phyloP scores from a whole-genome alignment of 306 rosid species.

The Coriaria nepalensis region DNA sequence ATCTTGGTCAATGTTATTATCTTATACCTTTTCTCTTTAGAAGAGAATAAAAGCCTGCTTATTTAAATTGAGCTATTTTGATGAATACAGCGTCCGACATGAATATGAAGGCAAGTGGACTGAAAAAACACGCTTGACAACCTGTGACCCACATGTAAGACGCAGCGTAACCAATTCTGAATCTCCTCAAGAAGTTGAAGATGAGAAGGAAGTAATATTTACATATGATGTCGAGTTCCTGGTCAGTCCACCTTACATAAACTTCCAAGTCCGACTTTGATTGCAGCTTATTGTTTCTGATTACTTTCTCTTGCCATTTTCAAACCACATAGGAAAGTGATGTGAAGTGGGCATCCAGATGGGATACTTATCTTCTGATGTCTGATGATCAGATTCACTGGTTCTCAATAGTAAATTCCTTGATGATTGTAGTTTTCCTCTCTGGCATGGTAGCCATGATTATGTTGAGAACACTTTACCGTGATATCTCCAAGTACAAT shows the following conservation, averaged over 20 bases:
- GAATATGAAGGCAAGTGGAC: constrained; percentile 63
- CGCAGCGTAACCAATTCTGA: constrained; percentile 48
- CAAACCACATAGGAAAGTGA: constrained; percentile 54
- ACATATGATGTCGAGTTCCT: constrained; percentile 80
- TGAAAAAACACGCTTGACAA: constrained; percentile 40
- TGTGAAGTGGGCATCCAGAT: constrained; percentile 94
- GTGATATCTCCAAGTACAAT: constrained; percentile 87
- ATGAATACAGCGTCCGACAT: constrained; percentile 53
- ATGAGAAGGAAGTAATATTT: constrained; percentile 67
- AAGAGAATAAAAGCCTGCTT: constrained; percentile 2
- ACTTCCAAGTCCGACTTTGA: too few relatives aligned
- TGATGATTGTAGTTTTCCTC: constrained; percentile 84
- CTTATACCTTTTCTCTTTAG: background rate
- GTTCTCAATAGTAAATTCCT: constrained; percentile 82
- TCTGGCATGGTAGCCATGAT: constrained; percentile 97
- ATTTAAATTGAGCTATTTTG: constrained; percentile 13
- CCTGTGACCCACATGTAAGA: constrained; percentile 81
- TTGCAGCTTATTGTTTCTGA: background rate
- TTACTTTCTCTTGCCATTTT: constrained; percentile 8
- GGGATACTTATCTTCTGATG: constrained; percentile 95
- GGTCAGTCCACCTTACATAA: constrained; percentile 33
- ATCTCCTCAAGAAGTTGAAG: constrained; percentile 76
- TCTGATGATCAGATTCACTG: constrained; percentile 96
- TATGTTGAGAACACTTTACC: constrained; percentile 91
- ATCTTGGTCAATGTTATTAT: constrained; percentile 2